A percentile compares a stretch with the other conserved stretches of the same genome.
phyloP scores from a whole-genome alignment of 306 rosid genomes.

The Prunus mira region DNA sequence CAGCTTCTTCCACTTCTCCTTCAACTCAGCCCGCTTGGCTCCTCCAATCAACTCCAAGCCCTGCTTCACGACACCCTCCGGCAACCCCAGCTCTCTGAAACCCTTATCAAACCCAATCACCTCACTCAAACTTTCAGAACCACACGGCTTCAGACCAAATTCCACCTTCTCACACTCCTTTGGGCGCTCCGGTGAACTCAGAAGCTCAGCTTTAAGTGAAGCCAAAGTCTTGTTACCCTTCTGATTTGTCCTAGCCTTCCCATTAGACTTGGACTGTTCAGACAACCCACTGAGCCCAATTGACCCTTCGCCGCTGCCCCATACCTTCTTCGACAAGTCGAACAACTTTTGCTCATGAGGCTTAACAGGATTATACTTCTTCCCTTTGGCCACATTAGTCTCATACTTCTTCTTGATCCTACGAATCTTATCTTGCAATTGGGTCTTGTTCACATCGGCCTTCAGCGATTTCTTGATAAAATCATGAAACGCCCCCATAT shows the following conservation, averaged over 20 bases:
- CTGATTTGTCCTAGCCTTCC: constrained; percentile 14
- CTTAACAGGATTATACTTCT: constrained; percentile 34
- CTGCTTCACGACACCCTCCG: constrained; percentile 27
- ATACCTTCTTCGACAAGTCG: constrained; percentile 53
- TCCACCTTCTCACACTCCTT: constrained; percentile 24
- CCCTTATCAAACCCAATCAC: constrained; percentile 23
- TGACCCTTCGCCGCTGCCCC: constrained; percentile 35
- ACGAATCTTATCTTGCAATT: constrained; percentile 50
- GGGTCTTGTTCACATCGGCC: constrained; percentile 31
- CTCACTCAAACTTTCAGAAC: constrained; percentile 15
- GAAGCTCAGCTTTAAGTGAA: constrained; percentile 16
- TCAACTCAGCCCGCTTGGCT: constrained; percentile 45
- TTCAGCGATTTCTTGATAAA: constrained; percentile 45
- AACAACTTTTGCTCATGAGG: constrained; percentile 36
- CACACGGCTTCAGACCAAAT: not conserved
- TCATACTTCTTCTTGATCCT: constrained; percentile 55
- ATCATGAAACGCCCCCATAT: constrained; percentile 34
- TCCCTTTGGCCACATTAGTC: constrained; percentile 17
- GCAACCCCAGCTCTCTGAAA: constrained; percentile 19
- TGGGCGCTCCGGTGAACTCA: not conserved
- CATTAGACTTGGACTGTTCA: constrained; percentile 31
- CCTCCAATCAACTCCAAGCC: constrained; percentile 39
- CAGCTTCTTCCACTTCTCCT: constrained; percentile 46
- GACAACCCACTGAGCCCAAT: not conserved
- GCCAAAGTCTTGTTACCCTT: constrained; percentile 9